Base-by-base conservation (phyloP, 2,329 filamentous ascomycete genomes). In the Colletotrichum melonis region DNA sequence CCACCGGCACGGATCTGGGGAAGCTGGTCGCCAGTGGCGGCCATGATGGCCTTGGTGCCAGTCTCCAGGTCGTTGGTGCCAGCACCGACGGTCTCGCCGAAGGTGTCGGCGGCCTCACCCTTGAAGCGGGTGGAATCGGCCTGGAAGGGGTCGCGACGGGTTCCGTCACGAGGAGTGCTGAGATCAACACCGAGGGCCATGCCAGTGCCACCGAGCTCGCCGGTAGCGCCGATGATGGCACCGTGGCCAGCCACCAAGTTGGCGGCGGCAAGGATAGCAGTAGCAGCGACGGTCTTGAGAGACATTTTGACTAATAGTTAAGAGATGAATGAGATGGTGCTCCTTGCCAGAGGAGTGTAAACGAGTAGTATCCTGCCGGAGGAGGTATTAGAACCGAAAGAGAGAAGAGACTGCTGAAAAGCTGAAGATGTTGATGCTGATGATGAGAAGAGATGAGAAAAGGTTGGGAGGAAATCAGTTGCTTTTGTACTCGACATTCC, bases 81-180 rank as follows among this genome's bases (percentile, higher is more conserved):
- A 68, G 79, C 86, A 26, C 81, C 86, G 67, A 91, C 79, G 19
- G 90, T 92, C 85, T 91, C 87, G 74, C 90, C 89, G 76, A 90
- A 85, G 26, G 85, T 86, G 49, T 86, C 85, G 14, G 86, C 87
- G 16, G 84, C 80, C 57, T 82, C 82, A 49, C 88, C 89, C 63
- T 84, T 83, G 87, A 92, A 92, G 72, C 89, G 88, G 63, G 90
- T 93, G 59, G 86, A 85, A 76, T 92, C 91, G 74, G 88, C 86
- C 82, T 93, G 91, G 85, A 92, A 92, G 60, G 91, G 91, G 57
- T 86, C 82, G 74, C 90, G 86, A 9, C 82, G 80, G 24, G 90
- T 91, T 52, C 90, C 91, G 75, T 91, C 89, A 74, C 91, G 90
- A 49, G 91, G 90, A 67, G 90, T 92, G 76, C 76, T 77, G 59